Base-by-base conservation (phyloP, 345 rosid species). In the Raphanus raphanistrum region DNA sequence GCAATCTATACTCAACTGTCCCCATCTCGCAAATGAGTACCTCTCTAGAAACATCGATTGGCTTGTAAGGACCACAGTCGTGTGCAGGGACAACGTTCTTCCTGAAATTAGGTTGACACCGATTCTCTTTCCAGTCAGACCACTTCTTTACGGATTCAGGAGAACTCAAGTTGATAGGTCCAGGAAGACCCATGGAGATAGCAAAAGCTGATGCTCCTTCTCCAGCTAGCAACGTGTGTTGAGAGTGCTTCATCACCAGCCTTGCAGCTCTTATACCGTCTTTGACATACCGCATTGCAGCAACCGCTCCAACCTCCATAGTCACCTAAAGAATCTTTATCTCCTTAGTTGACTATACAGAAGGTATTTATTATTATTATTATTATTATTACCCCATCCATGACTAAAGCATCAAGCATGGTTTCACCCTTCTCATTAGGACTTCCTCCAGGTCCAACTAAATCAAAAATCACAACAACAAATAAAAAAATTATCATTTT, bases 221-320 rank as follows among this genome's bases (percentile, higher is more conserved):
- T 13, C 98, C 97, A 17, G 84, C 94, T 59, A 94, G 90, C 82
- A 94, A 83, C 2, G 97, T 92, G 81, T 94, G 98, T 69, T 84
- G 73, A 6, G 98, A 88, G 77, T 85, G 82, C 50, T 84, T 80
- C 98, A 94, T 94, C 50, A 94, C 97, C 63, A 94, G 80, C 74
- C 70, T 78, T 31, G 98, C 97, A 73, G 98, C 97, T 87, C 63
- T 86, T 71, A 92, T 92, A 63, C 98, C 98, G n/a, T 90, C 97
- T 80, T 89, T 94, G 54, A 94, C 92, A 78, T 83, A 88, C 65
- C 95, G 87, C 98, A 94, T 94, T 50, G 91, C 97, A 84, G 95
- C 98, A 79, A 94, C 93, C 66, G 98, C 98, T 80, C 98, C 98
- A 68, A 89, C 97, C 86, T 92, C 98, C 98, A 94, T 94, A 3